Evolutionary conservation across 805 yeast genomes (phyloP), one percentile per base, ranked within the genome.

Genomic region (Kodamaea lidongshanica): DNA sequence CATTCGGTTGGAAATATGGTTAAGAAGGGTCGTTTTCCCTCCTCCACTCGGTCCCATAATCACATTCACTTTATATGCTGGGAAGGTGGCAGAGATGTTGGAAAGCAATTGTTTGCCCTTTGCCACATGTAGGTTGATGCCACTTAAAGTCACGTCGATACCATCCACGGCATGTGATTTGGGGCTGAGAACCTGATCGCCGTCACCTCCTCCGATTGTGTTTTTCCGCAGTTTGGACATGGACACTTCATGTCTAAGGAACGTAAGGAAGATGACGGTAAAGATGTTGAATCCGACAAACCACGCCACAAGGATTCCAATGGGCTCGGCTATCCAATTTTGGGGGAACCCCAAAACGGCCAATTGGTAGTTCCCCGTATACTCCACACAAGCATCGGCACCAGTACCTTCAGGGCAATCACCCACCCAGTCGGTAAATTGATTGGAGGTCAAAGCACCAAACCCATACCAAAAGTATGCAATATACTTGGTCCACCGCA

Each of bases 381-480:
- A 76, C 33, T 71, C 72, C 3, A 26, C 9, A 38, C 70, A 64
- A 9, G 39, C 18, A n/a, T 11, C 20, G 6, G 43, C 50, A 4
- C 30, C 38, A 6, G 30, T 42, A 49, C 44, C 82, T 14, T 29
- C 32, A 1, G 73, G 65, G 44, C 85, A 77, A 30, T 70, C 74
- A 9, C 86, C 86, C 23, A 51, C 37, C 58, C 65, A 81, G 19
- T 67, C 72, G 2, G 80, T 62, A 47, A 72, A 85, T 42, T 83
- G 78, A 46, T 77, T 80, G 0, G 87, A 67, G 23, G 70, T 45
- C 34, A 78, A 45, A 2, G 77, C 77, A 3, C 92, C 92, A 53
- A 80, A 81, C 0, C 77, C 78, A 47, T 80, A 85, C 84, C 88
- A 86, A 30, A 79, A 65, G 48, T 72, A 81, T 0, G 89, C 78